A percentile compares a stretch with the other conserved stretches of the same genome.
Evolutionary conservation across 1,284 basidiomycete genomes (phyloP).

Genomic region (Chalciporus sp.): DNA sequence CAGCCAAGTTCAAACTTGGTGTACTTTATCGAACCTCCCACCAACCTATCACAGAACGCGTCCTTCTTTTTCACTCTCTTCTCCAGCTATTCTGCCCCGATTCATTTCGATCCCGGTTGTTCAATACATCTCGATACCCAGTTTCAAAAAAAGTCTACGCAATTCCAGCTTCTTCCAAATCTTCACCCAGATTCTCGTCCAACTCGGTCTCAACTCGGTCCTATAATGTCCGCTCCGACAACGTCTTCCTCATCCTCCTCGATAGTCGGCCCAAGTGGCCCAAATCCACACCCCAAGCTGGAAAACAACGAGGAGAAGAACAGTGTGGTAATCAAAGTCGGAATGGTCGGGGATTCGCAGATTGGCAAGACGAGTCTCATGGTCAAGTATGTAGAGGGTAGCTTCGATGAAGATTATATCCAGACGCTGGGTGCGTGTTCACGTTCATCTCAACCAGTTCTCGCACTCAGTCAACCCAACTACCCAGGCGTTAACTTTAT

Average conservation of each 20-base stretch:
- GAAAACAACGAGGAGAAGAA: constrained; percentile 79
- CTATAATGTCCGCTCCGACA: constrained; percentile 48
- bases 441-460: not conserved
- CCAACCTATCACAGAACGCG: constrained; percentile 44
- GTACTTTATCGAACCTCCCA: constrained; percentile 38
- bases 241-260: constrained; percentile 47
- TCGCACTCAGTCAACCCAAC: constrained; percentile 13
- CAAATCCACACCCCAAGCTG: constrained; percentile 47
- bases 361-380: constrained; percentile 98
- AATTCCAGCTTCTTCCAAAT: not conserved
- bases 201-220: constrained; percentile 20
- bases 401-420: constrained; percentile 98
- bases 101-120: constrained; percentile 29
- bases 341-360: constrained; percentile 99
- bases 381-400: constrained; percentile 98
- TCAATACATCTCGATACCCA: constrained; percentile 33
- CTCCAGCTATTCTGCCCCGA: constrained; percentile 21
- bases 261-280: constrained; percentile 53
- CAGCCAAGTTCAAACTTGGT: constrained; percentile 28
- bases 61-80: constrained; percentile 39
- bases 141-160: constrained; percentile 15
- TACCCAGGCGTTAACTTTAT: constrained; percentile 93
- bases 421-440: constrained; percentile 86
- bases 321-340: constrained; percentile 96
- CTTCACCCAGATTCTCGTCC: constrained; percentile 24